Base-by-base conservation (phyloP, 345 rosid genomes). In the Aquilaria yunnanensis region DNA sequence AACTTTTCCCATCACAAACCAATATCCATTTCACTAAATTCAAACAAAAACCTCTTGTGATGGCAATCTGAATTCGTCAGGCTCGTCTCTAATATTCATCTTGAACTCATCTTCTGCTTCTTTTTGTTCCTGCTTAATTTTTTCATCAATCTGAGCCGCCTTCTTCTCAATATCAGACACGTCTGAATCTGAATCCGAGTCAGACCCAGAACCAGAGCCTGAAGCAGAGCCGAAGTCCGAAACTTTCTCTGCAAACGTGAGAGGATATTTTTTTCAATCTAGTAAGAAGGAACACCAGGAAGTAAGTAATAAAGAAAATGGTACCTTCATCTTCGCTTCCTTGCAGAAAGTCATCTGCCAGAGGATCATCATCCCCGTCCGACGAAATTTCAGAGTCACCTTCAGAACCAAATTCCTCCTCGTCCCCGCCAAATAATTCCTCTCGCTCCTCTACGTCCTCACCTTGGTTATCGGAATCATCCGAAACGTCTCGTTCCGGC, bases 21-120 rank as follows among this genome's bases (percentile, higher is more conserved):
- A 1, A 41, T 48, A 59, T 43, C 43, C 57, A 59, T 0, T 56
- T 9, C 34, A 47, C 7, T 52, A 60, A 63, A 60, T 47, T 66
- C 0, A 46, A 46, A 31, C 8, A 10, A 29, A 51, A 3, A 94
- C 99, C 95, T 90, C 85, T 70, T 83, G 64, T 47, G 96, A 82
- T 8, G 99, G 96, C 85, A 90, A 74, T 67, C 81, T 79, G 76
- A 94, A 90, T 58, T 78, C 92, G 72, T 90, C 96, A 61, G 81
- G 75, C 62, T 85, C 97, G 57, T 81, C 86, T 62, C 70, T 70
- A 62, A 81, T 86, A 67, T 75, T 76, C 12, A 82, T 75, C 47
- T 57, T 62, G 74, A 82, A 51, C 66, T 88, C 99, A 23, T 68
- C 80, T 7, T 68, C 75, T 49, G 96, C 96, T 3, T 81, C 93